A percentile compares a stretch with the other conserved stretches of the same genome.
phyloP scores from a whole-genome alignment of 2,329 filamentous ascomycete genomes.

The Fusarium sp. region DNA sequence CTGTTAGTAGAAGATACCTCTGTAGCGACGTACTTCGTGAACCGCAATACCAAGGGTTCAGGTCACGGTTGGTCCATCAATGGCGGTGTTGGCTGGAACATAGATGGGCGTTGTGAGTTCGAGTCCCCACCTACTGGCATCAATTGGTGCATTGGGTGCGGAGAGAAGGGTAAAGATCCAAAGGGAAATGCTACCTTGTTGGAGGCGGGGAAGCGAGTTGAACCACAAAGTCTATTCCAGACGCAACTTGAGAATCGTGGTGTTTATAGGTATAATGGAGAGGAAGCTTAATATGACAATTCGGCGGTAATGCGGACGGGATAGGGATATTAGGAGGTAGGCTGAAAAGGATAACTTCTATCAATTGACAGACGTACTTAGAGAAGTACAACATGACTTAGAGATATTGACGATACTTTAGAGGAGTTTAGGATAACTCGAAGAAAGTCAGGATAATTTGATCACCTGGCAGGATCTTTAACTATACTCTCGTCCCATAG shows the following conservation, averaged over 20 bases:
- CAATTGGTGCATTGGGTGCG: slow-evolving; percentile 41
- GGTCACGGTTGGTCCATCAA: slow-evolving; percentile 44
- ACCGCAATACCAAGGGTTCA: slow-evolving; percentile 23
- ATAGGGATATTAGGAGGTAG: fast-evolving
- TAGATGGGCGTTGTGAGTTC: slow-evolving; percentile 5
- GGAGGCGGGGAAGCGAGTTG: not conserved
- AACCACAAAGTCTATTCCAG: slow-evolving; percentile 31
- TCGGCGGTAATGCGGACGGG: fast-evolving
- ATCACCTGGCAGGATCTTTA: not conserved
- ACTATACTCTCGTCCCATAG: fast-evolving
- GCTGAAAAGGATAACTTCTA: too few relatives aligned
- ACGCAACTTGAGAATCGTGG: slow-evolving; percentile 21
- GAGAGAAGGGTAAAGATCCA: not conserved
- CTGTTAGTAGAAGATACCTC: slow-evolving; percentile 35
- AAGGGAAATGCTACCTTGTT: slow-evolving; percentile 30
- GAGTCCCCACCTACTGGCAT: slow-evolving; percentile 37
- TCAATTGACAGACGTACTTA: not conserved
- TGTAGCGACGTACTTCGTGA: slow-evolving; percentile 10
- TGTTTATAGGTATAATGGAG: not conserved
- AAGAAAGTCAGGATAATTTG: fast-evolving
- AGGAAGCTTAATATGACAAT: too few relatives aligned
- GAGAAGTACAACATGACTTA: not conserved
- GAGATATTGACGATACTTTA: fast-evolving
- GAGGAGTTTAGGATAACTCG: not conserved
- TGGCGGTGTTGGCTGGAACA: slow-evolving; percentile 40